Percentiles rank a stretch among this genome's conserved stretches.
phyloP scores from a whole-genome alignment of 768 basidiomycete genomes.

The Saitozyma podzolica region DNA sequence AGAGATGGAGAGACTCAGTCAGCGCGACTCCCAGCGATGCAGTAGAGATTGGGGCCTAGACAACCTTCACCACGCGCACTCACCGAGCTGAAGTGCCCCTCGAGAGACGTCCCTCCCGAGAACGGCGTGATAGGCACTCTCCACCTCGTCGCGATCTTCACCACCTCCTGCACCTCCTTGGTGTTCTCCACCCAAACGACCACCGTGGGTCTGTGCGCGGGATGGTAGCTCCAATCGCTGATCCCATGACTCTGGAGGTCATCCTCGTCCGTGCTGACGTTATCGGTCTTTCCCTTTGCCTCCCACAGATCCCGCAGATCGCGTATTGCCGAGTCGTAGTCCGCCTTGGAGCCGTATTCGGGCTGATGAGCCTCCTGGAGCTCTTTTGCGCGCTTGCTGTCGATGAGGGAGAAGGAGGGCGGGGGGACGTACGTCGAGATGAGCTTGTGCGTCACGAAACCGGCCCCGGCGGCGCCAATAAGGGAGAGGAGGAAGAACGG shows the following conservation, averaged over 20 bases:
- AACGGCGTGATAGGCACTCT: conserved; percentile 76
- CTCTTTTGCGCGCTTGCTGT: conserved; percentile 30
- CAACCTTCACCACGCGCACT: no score
- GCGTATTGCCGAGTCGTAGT: conserved; percentile 35
- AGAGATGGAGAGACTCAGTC: no score
- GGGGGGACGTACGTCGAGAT: conserved; percentile 6
- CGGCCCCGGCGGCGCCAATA: conserved; percentile 20
- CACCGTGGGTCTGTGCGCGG: conserved; percentile 41
- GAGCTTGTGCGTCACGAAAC: conserved; percentile 23
- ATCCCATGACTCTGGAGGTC: conserved; percentile 44
- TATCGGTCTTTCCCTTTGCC: conserved; percentile 30
- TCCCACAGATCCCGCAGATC: conserved; percentile 26
- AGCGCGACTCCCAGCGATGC: no score
- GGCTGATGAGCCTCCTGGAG: conserved; percentile 36
- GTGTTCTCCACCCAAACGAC: conserved; percentile 59
- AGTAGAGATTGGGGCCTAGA: no score
- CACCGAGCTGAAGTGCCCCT: conserved; percentile 67
- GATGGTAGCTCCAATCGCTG: conserved; percentile 49
- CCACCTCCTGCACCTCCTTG: conserved; percentile 76
- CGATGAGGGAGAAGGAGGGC: conserved; percentile 19
- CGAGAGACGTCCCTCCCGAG: conserved; percentile 81
- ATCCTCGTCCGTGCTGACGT: conserved; percentile 36
- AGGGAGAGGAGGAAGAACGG: conserved; percentile 21
- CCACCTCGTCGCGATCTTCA: conserved; percentile 73
- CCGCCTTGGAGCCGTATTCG: conserved; percentile 26